Base-by-base conservation (phyloP, 2,329 filamentous ascomycete species). In the Pseudogymnoascus sp. region DNA sequence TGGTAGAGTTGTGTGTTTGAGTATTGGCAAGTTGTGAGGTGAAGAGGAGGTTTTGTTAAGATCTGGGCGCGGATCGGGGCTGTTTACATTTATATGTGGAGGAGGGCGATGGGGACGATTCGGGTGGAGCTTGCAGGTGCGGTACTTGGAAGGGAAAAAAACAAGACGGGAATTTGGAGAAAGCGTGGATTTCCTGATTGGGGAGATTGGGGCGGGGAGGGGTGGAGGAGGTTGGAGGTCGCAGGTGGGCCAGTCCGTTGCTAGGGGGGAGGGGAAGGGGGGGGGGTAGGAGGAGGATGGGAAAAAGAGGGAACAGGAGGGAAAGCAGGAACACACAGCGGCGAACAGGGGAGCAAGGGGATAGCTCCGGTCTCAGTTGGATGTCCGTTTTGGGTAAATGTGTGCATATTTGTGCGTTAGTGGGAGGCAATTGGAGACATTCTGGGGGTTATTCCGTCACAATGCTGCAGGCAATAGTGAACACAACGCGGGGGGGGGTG, bases 51-150 rank as follows among this genome's bases (percentile, higher is more conserved):
- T 51, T 51, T 51, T 51, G 23, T 51, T 28, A 28, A 31, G 45
- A 28, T 51, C 45, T 3, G 23, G 23, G 23, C 45, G 23, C 45
- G 45, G 23, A 51, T 51, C 45, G 23, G 41, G 45, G 45, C 45
- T 51, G 45, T 51, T 51, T 51, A 51, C 45, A 51, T 51, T 51
- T 51, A 51, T 51, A 51, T 51, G 45, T 51, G 45, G 45, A 51
- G 45, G 45, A 28, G 23, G 23, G 14, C 45, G 23, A 51, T 51
- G 45, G 45, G 45, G 45, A 51, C 45, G 45, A 51, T 51, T 8
- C 1, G 23, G 7, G 45, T 51, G 45, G 45, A 51, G 45, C 23
- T 34, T 34, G 31, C 10, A 34, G 23, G 7, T 14, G 14, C 45
- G 45, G 45, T 51, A 51, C 45, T 51, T 51, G 45, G 45, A 51